A percentile compares a stretch with the other conserved stretches of the same genome.
These are phyloP conservation scores for Lentinula novae-zelandiae DNA, from an alignment of 1,284 basidiomycete genomes.

Conservation along the genomic window DNA sequence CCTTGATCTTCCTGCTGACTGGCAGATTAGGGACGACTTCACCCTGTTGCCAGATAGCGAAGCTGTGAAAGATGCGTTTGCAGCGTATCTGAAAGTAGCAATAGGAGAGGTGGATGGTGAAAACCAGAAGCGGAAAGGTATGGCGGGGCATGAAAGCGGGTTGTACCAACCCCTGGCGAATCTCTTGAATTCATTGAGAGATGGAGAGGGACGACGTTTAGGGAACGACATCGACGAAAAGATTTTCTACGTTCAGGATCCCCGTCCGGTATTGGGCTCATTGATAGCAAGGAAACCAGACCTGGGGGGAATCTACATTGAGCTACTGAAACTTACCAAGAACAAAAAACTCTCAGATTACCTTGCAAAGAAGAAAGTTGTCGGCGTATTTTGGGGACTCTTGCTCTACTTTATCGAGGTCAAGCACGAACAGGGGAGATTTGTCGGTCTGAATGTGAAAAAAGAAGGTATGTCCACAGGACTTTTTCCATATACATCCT, in stretches of 20 bases:
- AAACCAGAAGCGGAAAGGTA: neutral
- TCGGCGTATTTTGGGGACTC: neutral
- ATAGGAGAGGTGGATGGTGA: neutral
- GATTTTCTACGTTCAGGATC: neutral
- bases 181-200: neutral
- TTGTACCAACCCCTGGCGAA: neutral
- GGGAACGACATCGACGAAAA: neutral
- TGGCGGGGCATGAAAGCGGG: neutral
- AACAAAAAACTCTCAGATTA: neutral
- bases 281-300: neutral
- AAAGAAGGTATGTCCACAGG: neutral
- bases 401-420: neutral
- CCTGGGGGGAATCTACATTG: neutral
- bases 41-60: neutral
- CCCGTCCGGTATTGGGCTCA: neutral
- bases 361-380: neutral
- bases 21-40: neutral
- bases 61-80: neutral
- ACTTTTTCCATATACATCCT: neutral
- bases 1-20: neutral
- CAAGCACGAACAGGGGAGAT: neutral
- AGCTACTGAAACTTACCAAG: neutral
- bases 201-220: neutral
- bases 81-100: neutral
- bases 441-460: neutral